Conservation (phyloP, 176 grass and related monocot species). For the Bolboschoenus planiculmis region DNA sequence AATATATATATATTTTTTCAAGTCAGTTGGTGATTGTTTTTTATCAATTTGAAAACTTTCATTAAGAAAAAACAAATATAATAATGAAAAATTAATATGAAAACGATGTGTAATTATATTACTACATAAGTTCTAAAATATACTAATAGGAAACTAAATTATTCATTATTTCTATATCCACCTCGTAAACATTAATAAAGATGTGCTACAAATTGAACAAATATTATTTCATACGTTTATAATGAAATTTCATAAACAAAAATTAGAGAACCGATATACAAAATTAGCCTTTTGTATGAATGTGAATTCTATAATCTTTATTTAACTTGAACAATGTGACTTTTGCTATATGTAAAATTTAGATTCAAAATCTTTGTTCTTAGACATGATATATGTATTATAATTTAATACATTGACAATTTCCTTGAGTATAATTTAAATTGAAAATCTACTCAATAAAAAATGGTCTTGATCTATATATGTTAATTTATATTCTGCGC, state of each 20-base stretch:
- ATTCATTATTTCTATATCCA: not conserved
- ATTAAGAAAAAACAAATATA: not conserved
- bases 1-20: conserved; percentile 9
- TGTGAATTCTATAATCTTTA: not conserved
- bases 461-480: too few species aligned
- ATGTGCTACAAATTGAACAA: not conserved
- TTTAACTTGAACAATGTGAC: not conserved
- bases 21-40: not conserved
- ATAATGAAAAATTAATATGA: not conserved
- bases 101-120: not conserved
- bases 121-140: not conserved
- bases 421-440: not conserved
- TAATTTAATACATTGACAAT: not conserved
- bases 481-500: too few species aligned
- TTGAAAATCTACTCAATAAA: too few species aligned
- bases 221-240: too few species aligned
- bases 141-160: not conserved
- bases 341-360: not conserved
- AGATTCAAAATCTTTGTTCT: not conserved
- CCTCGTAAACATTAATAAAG: not conserved
- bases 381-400: not conserved
- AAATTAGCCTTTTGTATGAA: too few species aligned
- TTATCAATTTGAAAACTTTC: not conserved
- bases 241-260: too few species aligned
- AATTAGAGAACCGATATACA: too few species aligned